Conservation (phyloP, 495 filamentous ascomycete genomes). For the Amniculicola lignicola region DNA sequence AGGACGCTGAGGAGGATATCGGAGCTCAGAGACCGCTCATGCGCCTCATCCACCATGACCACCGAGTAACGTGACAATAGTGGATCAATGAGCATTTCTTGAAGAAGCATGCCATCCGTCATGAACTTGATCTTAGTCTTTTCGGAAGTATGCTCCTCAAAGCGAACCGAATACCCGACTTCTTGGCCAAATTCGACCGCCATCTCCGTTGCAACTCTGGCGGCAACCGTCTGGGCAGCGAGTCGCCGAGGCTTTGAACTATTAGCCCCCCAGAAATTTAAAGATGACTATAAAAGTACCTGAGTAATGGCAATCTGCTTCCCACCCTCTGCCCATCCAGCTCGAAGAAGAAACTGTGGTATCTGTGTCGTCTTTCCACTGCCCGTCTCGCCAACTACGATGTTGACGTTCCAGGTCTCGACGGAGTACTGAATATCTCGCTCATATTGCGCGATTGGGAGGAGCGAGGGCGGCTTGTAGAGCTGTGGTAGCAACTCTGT, state of each 20-base stretch:
- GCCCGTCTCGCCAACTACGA: constrained; percentile 46
- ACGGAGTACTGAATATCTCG: constrained; percentile 44
- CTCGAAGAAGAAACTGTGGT: constrained; percentile 45
- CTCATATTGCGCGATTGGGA: constrained; percentile 46
- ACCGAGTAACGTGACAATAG: constrained; percentile 90
- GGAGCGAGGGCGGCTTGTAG: constrained; percentile 43
- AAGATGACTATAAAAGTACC: constrained; percentile 51
- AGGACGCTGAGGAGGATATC: constrained; percentile 91
- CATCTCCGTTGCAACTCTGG: constrained; percentile 89
- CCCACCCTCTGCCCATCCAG: constrained; percentile 82
- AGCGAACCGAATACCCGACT: constrained; percentile 94
- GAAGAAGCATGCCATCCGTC: constrained; percentile 90
- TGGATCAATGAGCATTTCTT: constrained; percentile 92
- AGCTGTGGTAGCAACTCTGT: constrained; percentile 34
- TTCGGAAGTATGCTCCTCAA: constrained; percentile 91
- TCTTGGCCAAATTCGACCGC: constrained; percentile 88
- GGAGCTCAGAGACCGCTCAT: constrained; percentile 91
- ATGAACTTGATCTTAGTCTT: constrained; percentile 91
- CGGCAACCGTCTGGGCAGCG: constrained; percentile 87
- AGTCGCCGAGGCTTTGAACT: constrained; percentile 77
- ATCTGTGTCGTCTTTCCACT: constrained; percentile 51
- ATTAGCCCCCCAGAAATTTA: no score
- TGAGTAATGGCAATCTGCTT: constrained; percentile 89
- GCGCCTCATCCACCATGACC: constrained; percentile 98
- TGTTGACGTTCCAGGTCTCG: constrained; percentile 44